phyloP scores from a whole-genome alignment of 148 eudicot genomes.

The Polygonum maritimum region DNA sequence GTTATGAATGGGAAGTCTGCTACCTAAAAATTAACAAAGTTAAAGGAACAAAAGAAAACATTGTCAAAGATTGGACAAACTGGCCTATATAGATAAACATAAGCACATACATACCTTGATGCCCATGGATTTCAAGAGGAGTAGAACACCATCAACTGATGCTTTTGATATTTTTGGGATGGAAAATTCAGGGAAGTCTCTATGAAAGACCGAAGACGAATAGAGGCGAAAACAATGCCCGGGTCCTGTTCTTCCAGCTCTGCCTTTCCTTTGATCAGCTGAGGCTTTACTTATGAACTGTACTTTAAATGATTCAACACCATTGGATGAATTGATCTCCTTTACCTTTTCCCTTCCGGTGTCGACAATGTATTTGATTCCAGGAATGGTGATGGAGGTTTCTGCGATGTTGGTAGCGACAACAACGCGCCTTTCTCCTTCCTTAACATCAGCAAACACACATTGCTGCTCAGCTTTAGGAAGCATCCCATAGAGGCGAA shows the following conservation, averaged over 20 bases:
- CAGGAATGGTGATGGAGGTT: conserved; percentile 90
- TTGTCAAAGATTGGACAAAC: background rate
- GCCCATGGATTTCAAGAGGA: conserved; percentile 83
- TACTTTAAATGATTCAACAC: conserved; percentile 81
- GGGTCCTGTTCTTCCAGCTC: conserved; percentile 98
- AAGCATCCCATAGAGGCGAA: conserved; percentile 95
- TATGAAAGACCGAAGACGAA: conserved; percentile 53
- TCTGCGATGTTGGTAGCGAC: conserved; percentile 96
- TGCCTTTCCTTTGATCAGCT: conserved; percentile 83
- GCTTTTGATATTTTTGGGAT: conserved; percentile 65
- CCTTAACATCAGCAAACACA: conserved; percentile 56
- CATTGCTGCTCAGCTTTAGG: conserved; percentile 69
- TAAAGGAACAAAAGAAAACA: too few relatives aligned
- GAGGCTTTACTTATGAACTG: conserved; percentile 96
- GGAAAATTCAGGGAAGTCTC: conserved; percentile 57
- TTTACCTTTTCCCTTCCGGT: conserved; percentile 90
- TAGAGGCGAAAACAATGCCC: conserved; percentile 90
- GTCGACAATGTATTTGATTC: conserved; percentile 86
- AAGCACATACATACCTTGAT: conserved; percentile 34
- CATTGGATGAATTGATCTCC: conserved; percentile 58
- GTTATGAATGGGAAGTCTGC: conserved; percentile 84
- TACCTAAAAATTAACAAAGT: conserved; percentile 29
- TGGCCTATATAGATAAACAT: background rate
- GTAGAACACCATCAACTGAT: conserved; percentile 84
- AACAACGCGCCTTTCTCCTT: conserved; percentile 74